Conservation (phyloP, 805 yeast genomes). For the Starmerella floricola region DNA sequence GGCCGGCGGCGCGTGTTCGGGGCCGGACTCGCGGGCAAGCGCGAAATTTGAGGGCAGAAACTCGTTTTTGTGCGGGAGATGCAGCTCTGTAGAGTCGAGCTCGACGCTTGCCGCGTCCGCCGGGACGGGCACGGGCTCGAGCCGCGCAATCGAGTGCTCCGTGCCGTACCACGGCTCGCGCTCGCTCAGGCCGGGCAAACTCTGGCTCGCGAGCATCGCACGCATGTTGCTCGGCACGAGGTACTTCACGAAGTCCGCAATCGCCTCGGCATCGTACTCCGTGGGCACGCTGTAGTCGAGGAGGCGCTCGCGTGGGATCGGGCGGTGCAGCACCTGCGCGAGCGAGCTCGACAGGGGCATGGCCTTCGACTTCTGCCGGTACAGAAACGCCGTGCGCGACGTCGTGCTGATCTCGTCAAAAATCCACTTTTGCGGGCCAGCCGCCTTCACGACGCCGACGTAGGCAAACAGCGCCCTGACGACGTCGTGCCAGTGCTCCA, state of each 20-base stretch:
- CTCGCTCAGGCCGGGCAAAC: conserved; percentile 36
- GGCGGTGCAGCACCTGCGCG: conserved; percentile 49
- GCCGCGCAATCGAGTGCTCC: conserved; percentile 43
- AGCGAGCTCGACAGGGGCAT: conserved; percentile 59
- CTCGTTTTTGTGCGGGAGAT: conserved; percentile 60
- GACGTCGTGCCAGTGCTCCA: conserved; percentile 46
- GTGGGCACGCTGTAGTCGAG: conserved; percentile 47
- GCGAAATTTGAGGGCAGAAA: conserved; percentile 72
- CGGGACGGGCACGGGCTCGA: conserved; percentile 26
- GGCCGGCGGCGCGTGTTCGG: conserved; percentile 29
- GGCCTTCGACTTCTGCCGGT: conserved; percentile 64
- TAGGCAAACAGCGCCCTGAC: conserved; percentile 57
- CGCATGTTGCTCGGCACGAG: conserved; percentile 52
- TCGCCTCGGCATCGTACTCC: conserved; percentile 44
- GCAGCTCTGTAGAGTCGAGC: conserved; percentile 30
- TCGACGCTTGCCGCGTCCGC: too few species aligned
- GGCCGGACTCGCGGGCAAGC: conserved; percentile 33
- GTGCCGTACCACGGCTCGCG: conserved; percentile 88
- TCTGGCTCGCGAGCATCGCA: conserved; percentile 42
- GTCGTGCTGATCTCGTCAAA: conserved; percentile 64
- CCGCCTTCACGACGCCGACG: conserved; percentile 43
- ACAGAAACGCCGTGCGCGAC: conserved; percentile 59
- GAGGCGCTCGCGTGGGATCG: conserved; percentile 52
- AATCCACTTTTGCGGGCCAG: conserved; percentile 66
- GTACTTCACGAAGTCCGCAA: conserved; percentile 38